These are phyloP conservation scores for Cercophora newfieldiana DNA, from an alignment of 495 filamentous ascomycete species.

Conservation along the genomic window DNA sequence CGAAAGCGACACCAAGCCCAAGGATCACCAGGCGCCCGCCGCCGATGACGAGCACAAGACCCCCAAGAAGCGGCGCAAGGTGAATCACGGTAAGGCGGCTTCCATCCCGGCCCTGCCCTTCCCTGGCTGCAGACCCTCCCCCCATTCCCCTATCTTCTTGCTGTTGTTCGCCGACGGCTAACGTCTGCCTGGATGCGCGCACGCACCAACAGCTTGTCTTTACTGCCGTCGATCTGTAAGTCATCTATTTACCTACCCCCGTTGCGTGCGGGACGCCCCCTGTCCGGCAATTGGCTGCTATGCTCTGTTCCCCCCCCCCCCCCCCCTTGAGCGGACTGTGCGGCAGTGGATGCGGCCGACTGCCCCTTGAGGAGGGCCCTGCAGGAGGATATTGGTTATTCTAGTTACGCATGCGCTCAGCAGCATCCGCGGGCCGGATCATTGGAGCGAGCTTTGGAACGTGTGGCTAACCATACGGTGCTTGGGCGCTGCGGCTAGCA, in stretches of 20 bases:
- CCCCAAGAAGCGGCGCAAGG: conserved; percentile 96
- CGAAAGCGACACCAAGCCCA: conserved; percentile 46
- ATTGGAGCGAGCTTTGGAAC: conserved; percentile 18
- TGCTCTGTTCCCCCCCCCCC: conserved; percentile 11
- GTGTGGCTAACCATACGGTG: conserved; percentile 33
- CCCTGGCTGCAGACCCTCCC: conserved; percentile 24
- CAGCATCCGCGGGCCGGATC: no score
- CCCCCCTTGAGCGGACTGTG: conserved; percentile 12
- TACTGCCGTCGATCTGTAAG: conserved; percentile 99
- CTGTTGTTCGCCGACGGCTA: conserved; percentile 32
- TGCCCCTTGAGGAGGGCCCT: neutral
- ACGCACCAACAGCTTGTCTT: conserved; percentile 78
- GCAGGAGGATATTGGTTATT: conserved; percentile 8
- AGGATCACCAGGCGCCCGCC: conserved; percentile 45
- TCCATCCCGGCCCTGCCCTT: conserved; percentile 29
- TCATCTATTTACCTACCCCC: conserved; percentile 34
- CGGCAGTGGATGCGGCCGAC: neutral
- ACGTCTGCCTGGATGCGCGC: conserved; percentile 47
- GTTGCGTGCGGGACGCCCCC: conserved; percentile 26
- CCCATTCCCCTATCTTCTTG: conserved; percentile 24
- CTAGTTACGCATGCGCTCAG: conserved; percentile 16
- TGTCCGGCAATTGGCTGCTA: conserved; percentile 33
- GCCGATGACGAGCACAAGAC: conserved; percentile 55
- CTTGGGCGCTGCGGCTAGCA: conserved; percentile 60
- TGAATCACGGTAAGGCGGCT: conserved; percentile 86